Percentiles rank a stretch among this genome's conserved stretches.
Conservation (phyloP, 1,284 basidiomycete genomes). For the Heterobasidion occidentale region DNA sequence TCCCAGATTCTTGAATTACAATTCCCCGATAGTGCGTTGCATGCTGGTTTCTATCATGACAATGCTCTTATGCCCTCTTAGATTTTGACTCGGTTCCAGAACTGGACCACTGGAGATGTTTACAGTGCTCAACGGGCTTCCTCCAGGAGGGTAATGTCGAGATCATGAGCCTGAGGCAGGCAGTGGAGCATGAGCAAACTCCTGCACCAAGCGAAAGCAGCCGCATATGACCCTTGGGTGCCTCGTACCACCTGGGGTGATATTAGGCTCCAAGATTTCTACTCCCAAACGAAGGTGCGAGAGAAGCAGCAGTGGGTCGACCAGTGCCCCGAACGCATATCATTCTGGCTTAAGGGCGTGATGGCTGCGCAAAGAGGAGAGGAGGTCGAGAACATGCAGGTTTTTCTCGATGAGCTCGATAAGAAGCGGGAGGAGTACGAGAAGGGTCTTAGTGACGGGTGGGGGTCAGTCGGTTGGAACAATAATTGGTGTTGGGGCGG, state of each 20-base stretch:
- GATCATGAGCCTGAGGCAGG: slow-evolving; percentile 19
- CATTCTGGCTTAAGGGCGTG: slow-evolving; percentile 47
- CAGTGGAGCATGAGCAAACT: slow-evolving; percentile 14
- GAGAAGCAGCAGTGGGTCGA: slow-evolving; percentile 47
- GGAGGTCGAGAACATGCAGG: slow-evolving; percentile 36
- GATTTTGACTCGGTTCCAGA: too few species aligned
- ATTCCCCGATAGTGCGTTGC: too few species aligned
- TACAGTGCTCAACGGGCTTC: too few species aligned
- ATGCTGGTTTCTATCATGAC: too few species aligned
- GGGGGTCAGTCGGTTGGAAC: slow-evolving; percentile 6
- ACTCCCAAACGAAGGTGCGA: slow-evolving; percentile 24
- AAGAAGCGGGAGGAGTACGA: slow-evolving; percentile 15
- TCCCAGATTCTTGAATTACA: too few species aligned
- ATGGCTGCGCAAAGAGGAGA: slow-evolving; percentile 44
- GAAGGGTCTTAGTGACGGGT: slow-evolving; percentile 5
- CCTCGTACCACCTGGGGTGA: slow-evolving; percentile 3
- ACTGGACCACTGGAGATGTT: too few species aligned
- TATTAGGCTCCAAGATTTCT: too few species aligned
- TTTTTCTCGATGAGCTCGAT: slow-evolving; percentile 35
- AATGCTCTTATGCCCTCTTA: too few species aligned
- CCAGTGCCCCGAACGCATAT: slow-evolving; percentile 24
- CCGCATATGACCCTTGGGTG: slow-evolving; percentile 1
- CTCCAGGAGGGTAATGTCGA: slow-evolving; percentile 2
- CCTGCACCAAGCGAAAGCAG: slow-evolving; percentile 3
- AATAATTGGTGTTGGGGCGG: slow-evolving; percentile 7